These are phyloP conservation scores for Chenopodium formosanum DNA, from an alignment of 148 eudicot genomes.

Conservation along the genomic window DNA sequence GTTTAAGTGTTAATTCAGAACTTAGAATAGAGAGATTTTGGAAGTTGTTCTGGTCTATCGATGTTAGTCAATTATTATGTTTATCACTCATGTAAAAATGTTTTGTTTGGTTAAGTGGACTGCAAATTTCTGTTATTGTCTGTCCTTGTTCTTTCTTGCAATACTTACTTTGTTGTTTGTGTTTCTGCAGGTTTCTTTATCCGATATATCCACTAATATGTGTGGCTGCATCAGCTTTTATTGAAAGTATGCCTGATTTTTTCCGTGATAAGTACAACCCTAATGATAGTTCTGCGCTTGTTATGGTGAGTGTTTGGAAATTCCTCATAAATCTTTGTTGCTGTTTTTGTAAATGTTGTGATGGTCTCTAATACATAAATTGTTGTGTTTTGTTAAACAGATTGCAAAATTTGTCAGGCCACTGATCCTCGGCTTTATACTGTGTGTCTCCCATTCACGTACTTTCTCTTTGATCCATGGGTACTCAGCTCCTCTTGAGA, in stretches of 20 bases:
- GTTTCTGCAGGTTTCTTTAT: conserved; percentile 79
- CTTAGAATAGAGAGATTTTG: background rate
- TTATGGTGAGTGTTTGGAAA: conserved; percentile 44
- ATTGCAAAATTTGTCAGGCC: conserved; percentile 68
- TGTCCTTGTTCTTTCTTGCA: background rate
- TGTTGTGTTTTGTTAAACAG: conserved; percentile 45
- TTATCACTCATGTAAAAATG: background rate
- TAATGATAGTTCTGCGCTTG: conserved; percentile 44
- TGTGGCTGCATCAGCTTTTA: conserved; percentile 92
- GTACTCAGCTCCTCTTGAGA: conserved; percentile 90
- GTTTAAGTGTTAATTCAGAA: background rate
- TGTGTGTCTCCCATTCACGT: conserved; percentile 80
- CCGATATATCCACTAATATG: conserved; percentile 95
- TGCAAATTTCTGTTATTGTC: background rate
- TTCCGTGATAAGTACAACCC: conserved; percentile 68
- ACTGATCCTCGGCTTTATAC: conserved; percentile 68
- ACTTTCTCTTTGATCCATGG: conserved; percentile 91
- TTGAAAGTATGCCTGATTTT: conserved; percentile 88
- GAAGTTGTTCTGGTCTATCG: background rate
- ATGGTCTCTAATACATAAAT: conserved; percentile 13
- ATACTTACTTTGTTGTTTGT: conserved; percentile 9
- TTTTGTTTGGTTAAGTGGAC: background rate
- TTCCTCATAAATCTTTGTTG: background rate
- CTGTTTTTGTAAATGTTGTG: conserved; percentile 10
- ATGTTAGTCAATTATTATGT: background rate